phyloP scores from a whole-genome alignment of 2,329 filamentous ascomycete genomes.

The Apiospora koreana region DNA sequence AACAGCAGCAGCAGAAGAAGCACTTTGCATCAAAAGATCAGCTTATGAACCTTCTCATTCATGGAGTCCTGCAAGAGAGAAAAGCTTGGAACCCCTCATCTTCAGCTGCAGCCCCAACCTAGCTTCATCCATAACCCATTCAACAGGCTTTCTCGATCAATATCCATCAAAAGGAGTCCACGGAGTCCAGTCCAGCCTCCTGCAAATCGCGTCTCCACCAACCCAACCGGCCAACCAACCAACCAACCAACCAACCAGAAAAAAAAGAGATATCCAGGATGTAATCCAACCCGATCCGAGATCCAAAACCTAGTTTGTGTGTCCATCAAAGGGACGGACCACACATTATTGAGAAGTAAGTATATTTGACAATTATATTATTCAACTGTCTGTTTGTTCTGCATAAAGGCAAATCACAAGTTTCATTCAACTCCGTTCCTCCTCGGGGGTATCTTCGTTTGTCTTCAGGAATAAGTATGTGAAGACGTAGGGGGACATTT shows the following conservation, averaged over 20 bases:
- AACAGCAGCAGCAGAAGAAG: neutral
- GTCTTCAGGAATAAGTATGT: neutral
- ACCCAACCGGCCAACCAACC: neutral
- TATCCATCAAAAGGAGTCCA: neutral
- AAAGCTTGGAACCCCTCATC: neutral
- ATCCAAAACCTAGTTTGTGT: neutral
- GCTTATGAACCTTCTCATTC: neutral
- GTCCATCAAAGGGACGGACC: neutral
- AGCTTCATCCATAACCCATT: neutral
- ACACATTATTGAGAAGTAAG: neutral
- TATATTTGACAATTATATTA: neutral
- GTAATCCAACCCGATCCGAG: neutral
- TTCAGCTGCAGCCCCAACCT: neutral
- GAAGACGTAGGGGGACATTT: neutral
- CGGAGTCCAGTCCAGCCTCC: conserved; percentile 3
- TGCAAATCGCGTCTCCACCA: conserved; percentile 9
- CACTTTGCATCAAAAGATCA: neutral
- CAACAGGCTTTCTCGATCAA: neutral
- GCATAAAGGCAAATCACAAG: neutral
- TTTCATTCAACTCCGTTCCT: neutral
- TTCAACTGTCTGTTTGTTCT: neutral
- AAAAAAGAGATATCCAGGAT: neutral
- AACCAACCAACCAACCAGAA: neutral
- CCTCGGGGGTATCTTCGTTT: neutral
- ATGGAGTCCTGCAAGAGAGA: neutral